Conservation (phyloP, 2,329 filamentous ascomycete species). For the Arthrobotrys iridis region DNA sequence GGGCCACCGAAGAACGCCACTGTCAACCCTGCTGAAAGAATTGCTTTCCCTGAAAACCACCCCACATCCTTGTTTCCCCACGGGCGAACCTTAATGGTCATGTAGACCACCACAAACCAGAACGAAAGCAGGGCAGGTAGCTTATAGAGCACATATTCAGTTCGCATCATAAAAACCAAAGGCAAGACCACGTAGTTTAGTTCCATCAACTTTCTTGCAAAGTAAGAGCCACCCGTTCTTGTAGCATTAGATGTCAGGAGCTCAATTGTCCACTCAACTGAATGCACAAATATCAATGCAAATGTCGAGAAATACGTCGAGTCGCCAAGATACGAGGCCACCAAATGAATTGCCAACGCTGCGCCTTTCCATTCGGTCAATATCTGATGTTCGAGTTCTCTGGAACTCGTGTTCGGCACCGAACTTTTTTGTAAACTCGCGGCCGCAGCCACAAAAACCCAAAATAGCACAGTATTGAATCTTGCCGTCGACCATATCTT, state of each 20-base stretch:
- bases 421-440: constrained; percentile 55
- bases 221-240: constrained; percentile 62
- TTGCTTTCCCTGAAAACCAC: constrained; percentile 65
- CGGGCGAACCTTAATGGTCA: constrained; percentile 64
- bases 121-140: constrained; percentile 70
- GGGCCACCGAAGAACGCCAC: constrained; percentile 61
- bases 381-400: constrained; percentile 67
- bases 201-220: constrained; percentile 68
- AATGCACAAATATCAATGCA: constrained; percentile 70
- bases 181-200: constrained; percentile 68
- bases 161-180: constrained; percentile 69
- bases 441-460: constrained; percentile 58
- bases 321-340: constrained; percentile 70
- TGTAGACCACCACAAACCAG: constrained; percentile 71
- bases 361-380: constrained; percentile 74
- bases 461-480: constrained; percentile 59
- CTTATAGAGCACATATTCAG: constrained; percentile 69
- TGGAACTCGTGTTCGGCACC: constrained; percentile 55
- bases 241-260: constrained; percentile 64
- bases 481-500: constrained; percentile 63
- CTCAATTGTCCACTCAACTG: constrained; percentile 71
- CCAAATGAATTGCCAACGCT: constrained; percentile 69
- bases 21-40: constrained; percentile 63
- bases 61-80: constrained; percentile 63
- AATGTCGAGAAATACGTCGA: constrained; percentile 65